Conservation (phyloP, 129 eudicot species). For the Mikania micrantha region DNA sequence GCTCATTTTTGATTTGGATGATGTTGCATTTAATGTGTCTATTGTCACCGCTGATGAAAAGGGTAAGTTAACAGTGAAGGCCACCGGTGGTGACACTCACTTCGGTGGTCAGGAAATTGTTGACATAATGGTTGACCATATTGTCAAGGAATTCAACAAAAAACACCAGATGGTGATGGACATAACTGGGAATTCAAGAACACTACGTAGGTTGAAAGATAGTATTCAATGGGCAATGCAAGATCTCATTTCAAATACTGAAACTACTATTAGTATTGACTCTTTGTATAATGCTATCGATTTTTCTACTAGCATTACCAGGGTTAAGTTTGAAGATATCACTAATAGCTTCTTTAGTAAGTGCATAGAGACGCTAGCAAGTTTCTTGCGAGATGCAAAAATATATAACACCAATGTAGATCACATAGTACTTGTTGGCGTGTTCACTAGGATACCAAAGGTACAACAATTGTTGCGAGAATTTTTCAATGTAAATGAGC, state of each 20-base stretch:
- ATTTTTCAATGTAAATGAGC: not conserved
- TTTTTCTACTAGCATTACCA: not conserved
- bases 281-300: not conserved
- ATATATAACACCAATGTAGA: not conserved
- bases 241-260: constrained; percentile 21
- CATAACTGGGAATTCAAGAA: constrained; percentile 27
- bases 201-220: constrained; percentile 37
- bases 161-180: constrained; percentile 31
- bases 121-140: constrained; percentile 30
- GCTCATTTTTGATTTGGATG: constrained; percentile 23
- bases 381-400: too few relatives aligned
- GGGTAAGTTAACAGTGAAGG: constrained; percentile 28
- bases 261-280: not conserved
- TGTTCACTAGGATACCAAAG: not conserved
- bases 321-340: constrained; percentile 3
- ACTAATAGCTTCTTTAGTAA: not conserved
- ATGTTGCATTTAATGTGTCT: constrained; percentile 16
- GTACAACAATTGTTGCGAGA: not conserved
- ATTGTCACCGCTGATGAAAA: constrained; percentile 14
- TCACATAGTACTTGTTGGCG: not conserved
- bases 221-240: constrained; percentile 43
- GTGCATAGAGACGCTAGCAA: not conserved
- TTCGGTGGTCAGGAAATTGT: constrained; percentile 45
- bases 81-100: constrained; percentile 34
- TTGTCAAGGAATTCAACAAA: constrained; percentile 30